Base-by-base conservation (phyloP, 495 filamentous ascomycete genomes). In the Tuber microsphaerosporum region DNA sequence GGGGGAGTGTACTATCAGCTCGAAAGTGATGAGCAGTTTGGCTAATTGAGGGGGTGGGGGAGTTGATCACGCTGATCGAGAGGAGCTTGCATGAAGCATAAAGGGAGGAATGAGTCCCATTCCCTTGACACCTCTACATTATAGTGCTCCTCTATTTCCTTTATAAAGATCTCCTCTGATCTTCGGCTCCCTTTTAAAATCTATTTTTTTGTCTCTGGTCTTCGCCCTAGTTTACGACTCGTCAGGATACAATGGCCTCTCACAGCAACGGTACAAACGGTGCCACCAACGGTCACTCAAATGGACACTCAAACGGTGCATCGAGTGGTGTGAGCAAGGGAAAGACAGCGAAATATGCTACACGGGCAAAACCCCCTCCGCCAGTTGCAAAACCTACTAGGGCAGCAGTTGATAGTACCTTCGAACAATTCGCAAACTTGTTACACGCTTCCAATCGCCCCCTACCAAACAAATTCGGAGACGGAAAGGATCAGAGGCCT, bases 361-460 rank as follows among this genome's bases (percentile, higher is more conserved):
- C 56, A 17, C 10, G 31, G 2, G 12, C n/a, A 17, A 79, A 73
- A 34, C 77, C 76, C n/a, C 76, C 73, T 65, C 77, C 77, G 31
- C 77, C 77, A 26, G 44, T 79, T 31, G 70, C 70, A 39, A 82
- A 74, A 44, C 74, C 71, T n/a, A 72, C 81, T 19, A 76, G 75
- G 26, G 77, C 81, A 42, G 81, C 79, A 34, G 77, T 81, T 10
- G 81, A 82, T 43, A 81, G 68, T n/a, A 70, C 71, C 65, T 81
- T 82, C 45, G 71, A 74, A n/a, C 75, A 82, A 69, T 76, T 82
- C 56, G 51, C 81, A 71, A 42, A 70, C 1, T 45, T 93, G 31
- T 87, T 93, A 70, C 88, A 90, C 71, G 88, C 91, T 43, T 88
- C 88, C 45, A 86, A 86, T 70, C 86, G 88, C 71, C 92, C 92